Evolutionary conservation across 1,284 basidiomycete species (phyloP).

Genomic region (Anthracocystis walkeri): DNA sequence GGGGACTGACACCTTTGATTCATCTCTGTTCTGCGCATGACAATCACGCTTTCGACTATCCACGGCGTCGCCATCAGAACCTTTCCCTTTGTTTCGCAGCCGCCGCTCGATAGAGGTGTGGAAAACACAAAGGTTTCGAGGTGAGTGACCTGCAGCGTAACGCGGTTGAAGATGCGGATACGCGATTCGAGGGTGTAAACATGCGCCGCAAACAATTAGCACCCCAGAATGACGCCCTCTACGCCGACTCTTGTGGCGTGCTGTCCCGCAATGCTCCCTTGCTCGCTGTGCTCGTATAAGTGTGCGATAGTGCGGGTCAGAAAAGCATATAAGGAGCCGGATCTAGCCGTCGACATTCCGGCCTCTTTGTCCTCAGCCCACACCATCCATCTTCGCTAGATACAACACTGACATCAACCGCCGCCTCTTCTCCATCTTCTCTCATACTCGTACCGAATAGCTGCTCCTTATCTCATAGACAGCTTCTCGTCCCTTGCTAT

Average conservation of each 20-base stretch:
- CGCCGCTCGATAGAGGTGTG: neutral
- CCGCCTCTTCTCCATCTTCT: neutral
- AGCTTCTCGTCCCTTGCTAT: neutral
- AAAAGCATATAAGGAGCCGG: constrained; percentile 7
- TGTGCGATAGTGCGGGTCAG: neutral
- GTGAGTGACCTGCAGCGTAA: neutral
- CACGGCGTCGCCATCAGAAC: constrained; percentile 2
- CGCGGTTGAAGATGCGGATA: neutral
- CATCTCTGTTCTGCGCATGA: neutral
- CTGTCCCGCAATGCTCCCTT: neutral
- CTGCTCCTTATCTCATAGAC: neutral
- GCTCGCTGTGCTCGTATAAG: neutral
- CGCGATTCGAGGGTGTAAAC: neutral
- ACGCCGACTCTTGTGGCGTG: neutral
- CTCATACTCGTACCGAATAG: neutral
- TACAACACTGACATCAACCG: neutral
- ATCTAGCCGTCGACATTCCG: neutral
- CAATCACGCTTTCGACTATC: neutral
- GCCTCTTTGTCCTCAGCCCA: neutral
- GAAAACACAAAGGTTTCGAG: neutral
- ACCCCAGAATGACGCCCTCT: constrained; percentile 7
- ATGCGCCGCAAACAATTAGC: constrained; percentile 1
- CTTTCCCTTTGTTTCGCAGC: constrained; percentile 2
- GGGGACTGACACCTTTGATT: neutral
- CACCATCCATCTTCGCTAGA: neutral